Evolutionary conservation across 495 filamentous ascomycete genomes (phyloP).

Genomic region (Penicillium daleae): DNA sequence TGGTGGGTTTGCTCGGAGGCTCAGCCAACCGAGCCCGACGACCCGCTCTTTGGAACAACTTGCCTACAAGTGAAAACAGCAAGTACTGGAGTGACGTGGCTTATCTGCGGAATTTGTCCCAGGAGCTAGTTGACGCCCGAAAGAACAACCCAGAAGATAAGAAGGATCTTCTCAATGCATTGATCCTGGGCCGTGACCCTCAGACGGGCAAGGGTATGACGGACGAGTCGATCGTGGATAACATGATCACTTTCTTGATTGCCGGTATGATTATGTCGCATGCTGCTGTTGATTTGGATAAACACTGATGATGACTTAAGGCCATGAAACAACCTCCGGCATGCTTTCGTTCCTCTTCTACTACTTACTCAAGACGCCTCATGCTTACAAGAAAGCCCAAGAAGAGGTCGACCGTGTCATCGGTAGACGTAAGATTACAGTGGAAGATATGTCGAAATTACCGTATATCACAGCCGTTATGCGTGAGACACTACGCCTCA

Average conservation of each 20-base stretch:
- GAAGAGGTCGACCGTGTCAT: conserved; percentile 70
- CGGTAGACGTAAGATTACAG: conserved; percentile 62
- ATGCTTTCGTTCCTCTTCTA: conserved; percentile 59
- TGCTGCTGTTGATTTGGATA: no score
- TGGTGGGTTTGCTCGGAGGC: conserved; percentile 61
- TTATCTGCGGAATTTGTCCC: conserved; percentile 55
- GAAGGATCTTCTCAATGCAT: conserved; percentile 71
- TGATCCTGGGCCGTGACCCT: conserved; percentile 68
- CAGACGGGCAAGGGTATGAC: conserved; percentile 67
- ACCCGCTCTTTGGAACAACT: conserved; percentile 54
- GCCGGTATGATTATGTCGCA: conserved; percentile 36
- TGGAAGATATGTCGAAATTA: conserved; percentile 70
- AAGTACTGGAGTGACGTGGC: conserved; percentile 64
- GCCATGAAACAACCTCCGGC: conserved; percentile 75
- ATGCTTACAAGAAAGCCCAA: conserved; percentile 61
- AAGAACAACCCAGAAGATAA: conserved; percentile 58
- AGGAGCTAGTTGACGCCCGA: conserved; percentile 63
- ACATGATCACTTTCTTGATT: conserved; percentile 75
- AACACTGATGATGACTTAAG: conserved; percentile 35
- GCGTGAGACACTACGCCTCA: conserved; percentile 71
- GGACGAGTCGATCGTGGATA: conserved; percentile 65
- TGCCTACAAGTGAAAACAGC: conserved; percentile 54
- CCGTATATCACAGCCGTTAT: conserved; percentile 67
- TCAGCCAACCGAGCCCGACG: conserved; percentile 54
- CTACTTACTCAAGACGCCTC: conserved; percentile 64